Conservation (phyloP, 2,329 filamentous ascomycete species). For the Colletotrichum musae region DNA sequence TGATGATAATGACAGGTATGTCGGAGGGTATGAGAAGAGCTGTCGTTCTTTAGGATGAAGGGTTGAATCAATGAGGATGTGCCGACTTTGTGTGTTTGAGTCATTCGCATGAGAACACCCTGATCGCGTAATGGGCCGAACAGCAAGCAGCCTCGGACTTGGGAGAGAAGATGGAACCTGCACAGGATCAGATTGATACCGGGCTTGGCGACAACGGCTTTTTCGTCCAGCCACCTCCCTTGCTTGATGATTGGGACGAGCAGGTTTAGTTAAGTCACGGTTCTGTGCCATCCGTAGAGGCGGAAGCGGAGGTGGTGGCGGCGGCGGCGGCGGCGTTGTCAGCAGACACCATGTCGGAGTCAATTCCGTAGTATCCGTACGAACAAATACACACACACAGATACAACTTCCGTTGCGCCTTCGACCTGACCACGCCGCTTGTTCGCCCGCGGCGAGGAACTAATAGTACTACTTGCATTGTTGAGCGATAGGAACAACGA, state of each 20-base stretch:
- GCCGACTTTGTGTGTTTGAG: slow-evolving; percentile 17
- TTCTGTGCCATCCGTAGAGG: neutral
- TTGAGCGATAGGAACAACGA: slow-evolving; percentile 5
- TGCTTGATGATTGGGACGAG: slow-evolving; percentile 1
- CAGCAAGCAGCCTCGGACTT: neutral
- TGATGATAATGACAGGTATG: neutral
- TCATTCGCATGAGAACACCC: slow-evolving; percentile 23
- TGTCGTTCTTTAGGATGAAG: neutral
- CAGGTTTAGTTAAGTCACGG: neutral
- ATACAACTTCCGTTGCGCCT: too few species aligned
- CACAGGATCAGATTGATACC: neutral
- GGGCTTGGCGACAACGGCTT: slow-evolving; percentile 26
- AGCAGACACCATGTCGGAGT: too few species aligned
- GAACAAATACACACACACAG: too few species aligned
- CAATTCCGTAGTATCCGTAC: too few species aligned
- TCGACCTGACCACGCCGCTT: too few species aligned
- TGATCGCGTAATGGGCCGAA: slow-evolving; percentile 6
- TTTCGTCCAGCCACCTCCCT: slow-evolving; percentile 8
- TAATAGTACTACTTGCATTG: neutral
- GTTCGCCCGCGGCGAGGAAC: too few species aligned
- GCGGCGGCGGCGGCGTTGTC: too few species aligned
- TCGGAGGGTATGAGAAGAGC: neutral
- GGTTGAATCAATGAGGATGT: neutral
- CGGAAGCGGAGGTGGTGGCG: too few species aligned
- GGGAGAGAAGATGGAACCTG: neutral